These are phyloP conservation scores for Apophysomyces elegans DNA, from an alignment of 371 early-diverging fungal genomes.

Conservation along the genomic window DNA sequence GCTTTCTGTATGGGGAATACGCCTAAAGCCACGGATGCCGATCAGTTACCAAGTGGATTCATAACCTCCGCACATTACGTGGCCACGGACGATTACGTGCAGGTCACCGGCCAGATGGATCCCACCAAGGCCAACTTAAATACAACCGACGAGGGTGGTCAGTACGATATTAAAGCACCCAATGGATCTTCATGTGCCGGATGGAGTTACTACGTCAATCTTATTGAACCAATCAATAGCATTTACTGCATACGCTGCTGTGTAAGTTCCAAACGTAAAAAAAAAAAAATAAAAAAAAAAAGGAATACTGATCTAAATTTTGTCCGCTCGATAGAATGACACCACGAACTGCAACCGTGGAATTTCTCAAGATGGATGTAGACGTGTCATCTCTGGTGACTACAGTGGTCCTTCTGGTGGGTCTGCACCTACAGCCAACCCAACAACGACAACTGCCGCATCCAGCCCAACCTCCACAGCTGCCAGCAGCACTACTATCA, in stretches of 20 bases:
- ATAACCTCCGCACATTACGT: constrained; percentile 53
- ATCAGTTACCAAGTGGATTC: constrained; percentile 41
- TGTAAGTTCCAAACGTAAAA: constrained; percentile 32
- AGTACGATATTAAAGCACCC: constrained; percentile 55
- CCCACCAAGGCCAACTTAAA: constrained; percentile 43
- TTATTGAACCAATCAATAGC: constrained; percentile 51
- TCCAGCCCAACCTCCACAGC: neutral
- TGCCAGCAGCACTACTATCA: constrained; percentile 8
- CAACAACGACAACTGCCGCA: constrained; percentile 1
- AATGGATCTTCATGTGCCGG: constrained; percentile 52
- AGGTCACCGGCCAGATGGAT: constrained; percentile 60
- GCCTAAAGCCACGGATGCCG: constrained; percentile 41
- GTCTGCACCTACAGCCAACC: neutral
- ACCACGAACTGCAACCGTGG: constrained; percentile 40
- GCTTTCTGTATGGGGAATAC: constrained; percentile 56
- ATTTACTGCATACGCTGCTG: constrained; percentile 63
- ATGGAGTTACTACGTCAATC: constrained; percentile 51
- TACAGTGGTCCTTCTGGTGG: constrained; percentile 37
- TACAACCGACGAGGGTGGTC: constrained; percentile 52
- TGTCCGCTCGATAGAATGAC: constrained; percentile 19
- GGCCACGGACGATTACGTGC: constrained; percentile 48
- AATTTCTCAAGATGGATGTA: constrained; percentile 45
- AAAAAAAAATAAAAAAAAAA: too few relatives aligned
- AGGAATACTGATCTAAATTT: neutral
- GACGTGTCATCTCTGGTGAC: constrained; percentile 43